Evolutionary conservation across 371 early-diverging fungal species (phyloP).

Genomic region (Mortierella sp.): DNA sequence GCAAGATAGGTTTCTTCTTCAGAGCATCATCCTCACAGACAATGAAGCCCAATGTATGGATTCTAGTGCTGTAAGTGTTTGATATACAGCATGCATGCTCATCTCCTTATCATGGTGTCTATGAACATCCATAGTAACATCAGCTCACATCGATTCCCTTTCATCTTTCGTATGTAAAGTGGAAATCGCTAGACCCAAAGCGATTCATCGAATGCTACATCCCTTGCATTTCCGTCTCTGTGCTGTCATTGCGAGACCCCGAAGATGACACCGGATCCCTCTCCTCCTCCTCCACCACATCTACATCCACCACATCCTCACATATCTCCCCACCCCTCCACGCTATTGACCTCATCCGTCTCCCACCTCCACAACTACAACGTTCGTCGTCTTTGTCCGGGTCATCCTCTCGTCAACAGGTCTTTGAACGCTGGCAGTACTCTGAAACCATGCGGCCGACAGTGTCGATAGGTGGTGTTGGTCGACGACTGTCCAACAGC

Average conservation of each 20-base stretch:
- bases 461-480: slow-evolving; percentile 36
- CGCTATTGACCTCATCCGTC: slow-evolving; percentile 8
- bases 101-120: background rate
- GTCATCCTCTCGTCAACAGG: slow-evolving; percentile 20
- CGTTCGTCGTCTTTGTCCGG: no score
- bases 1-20: slow-evolving; percentile 50
- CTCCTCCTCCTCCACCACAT: slow-evolving; percentile 36
- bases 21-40: slow-evolving; percentile 26
- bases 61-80: background rate
- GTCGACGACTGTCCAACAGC: slow-evolving; percentile 25
- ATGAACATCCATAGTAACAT: background rate
- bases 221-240: slow-evolving; percentile 51
- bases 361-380: slow-evolving; percentile 9
- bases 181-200: slow-evolving; percentile 62
- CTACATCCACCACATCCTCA: slow-evolving; percentile 17
- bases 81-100: background rate
- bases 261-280: slow-evolving; percentile 39
- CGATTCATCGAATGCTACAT: slow-evolving; percentile 63
- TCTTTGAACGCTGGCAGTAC: slow-evolving; percentile 44
- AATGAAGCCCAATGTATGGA: slow-evolving; percentile 19
- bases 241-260: slow-evolving; percentile 34
- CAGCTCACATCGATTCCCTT: background rate
- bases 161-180: slow-evolving; percentile 37
- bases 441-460: slow-evolving; percentile 30
- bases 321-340: slow-evolving; percentile 26